Evolutionary conservation across 345 rosid genomes (phyloP), one percentile per base, ranked within the genome.

Genomic region (Salix caprea): DNA sequence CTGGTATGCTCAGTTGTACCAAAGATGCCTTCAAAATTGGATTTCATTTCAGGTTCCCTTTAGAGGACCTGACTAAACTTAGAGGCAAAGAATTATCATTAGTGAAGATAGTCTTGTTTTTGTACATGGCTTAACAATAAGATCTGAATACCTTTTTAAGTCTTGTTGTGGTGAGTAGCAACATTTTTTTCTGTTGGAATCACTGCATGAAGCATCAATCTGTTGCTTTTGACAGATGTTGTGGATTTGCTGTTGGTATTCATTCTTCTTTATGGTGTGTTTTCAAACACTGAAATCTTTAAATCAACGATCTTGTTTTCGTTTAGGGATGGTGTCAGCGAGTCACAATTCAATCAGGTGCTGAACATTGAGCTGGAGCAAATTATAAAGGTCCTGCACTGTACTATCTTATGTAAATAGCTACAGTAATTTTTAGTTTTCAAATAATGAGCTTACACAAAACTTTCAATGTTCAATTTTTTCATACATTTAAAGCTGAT

Each of bases 271-370:
- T 56, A 19, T 48, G 9, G 12, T 75, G 23, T 75, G 44, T 24
- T 40, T 40, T 64, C 13, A 60, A 79, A 1, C 30, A 36, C 56
- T n/a, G 56, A 39, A 50, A 13, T 61, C n/a, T 65, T 74, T 54
- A 71, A 21, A 61, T 76, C 46, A 19, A 70, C 34, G 62, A 37
- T 71, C 58, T 37, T 78, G 18, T 64, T 66, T 75, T 36, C 78
- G 42, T 78, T 44, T 80, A 93, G 99, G 90, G 99, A 95, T 84
- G 98, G 98, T 72, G 93, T 95, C 37, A 89, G 98, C 13, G 96
- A 95, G 74, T 90, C 99, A 21, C 99, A 95, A 44, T 95, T 95
- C 80, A 93, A 87, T 77, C 99, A 91, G 80, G 96, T 95, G 79
- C 78, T 91, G 81, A 86, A 90, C 82, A 87, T 90, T 46, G 99